phyloP scores from a whole-genome alignment of 2,329 filamentous ascomycete genomes.

The Ascochyta fabae region DNA sequence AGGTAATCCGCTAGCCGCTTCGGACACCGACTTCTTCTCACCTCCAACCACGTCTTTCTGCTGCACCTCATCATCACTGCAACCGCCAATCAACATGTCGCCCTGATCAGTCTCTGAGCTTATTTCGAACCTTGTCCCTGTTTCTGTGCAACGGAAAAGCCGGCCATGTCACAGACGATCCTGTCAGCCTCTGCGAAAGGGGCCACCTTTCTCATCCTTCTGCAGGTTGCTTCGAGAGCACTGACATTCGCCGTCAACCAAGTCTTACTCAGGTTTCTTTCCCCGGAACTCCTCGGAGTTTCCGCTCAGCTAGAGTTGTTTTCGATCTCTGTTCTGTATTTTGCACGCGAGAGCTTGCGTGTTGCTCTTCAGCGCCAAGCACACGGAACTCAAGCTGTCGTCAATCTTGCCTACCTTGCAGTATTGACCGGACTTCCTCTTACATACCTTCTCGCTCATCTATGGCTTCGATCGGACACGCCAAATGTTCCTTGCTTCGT shows the following conservation, averaged over 20 bases:
- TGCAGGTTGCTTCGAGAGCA: slow-evolving; percentile 86
- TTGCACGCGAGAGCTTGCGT: slow-evolving; percentile 87
- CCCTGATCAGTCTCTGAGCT: slow-evolving; percentile 15
- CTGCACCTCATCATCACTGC: slow-evolving; percentile 23
- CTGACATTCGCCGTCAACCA: slow-evolving; percentile 94
- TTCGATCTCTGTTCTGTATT: slow-evolving; percentile 91
- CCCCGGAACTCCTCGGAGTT: slow-evolving; percentile 81
- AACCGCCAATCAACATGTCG: slow-evolving; percentile 32
- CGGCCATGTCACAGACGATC: slow-evolving; percentile 42
- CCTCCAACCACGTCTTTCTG: slow-evolving; percentile 29
- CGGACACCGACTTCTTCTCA: slow-evolving; percentile 25
- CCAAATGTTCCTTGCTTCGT: slow-evolving; percentile 68
- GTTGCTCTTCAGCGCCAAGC: slow-evolving; percentile 86
- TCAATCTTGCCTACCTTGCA: slow-evolving; percentile 88
- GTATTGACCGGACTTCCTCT: slow-evolving; percentile 71
- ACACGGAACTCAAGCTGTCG: slow-evolving; percentile 70
- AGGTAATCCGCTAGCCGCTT: slow-evolving; percentile 30
- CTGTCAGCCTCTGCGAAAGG: slow-evolving; percentile 66
- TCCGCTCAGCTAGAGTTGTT: slow-evolving; percentile 92
- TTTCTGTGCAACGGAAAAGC: slow-evolving; percentile 2
- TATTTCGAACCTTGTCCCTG: slow-evolving; percentile 17
- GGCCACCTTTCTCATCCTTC: slow-evolving; percentile 82
- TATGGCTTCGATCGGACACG: slow-evolving; percentile 67
- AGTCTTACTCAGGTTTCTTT: slow-evolving; percentile 83
- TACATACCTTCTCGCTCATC: slow-evolving; percentile 67